Percentiles rank a stretch among this genome's conserved stretches.
Conservation (phyloP, 2,329 filamentous ascomycete genomes). For the Calonectria naviculata region DNA sequence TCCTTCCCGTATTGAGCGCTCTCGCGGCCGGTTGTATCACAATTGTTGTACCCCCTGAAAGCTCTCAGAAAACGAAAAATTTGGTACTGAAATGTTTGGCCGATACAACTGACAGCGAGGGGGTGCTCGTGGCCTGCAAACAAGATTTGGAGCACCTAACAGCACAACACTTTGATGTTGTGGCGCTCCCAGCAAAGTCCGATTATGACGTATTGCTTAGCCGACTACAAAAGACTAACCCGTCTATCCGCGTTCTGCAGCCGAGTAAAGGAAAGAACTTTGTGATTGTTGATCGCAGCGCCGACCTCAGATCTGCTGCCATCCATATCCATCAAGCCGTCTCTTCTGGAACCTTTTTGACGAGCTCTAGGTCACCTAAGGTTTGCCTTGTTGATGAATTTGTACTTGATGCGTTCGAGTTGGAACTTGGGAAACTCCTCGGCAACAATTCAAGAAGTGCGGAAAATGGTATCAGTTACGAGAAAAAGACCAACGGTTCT, state of each 20-base stretch:
- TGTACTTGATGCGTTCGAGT: not conserved
- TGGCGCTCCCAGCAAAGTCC: not conserved
- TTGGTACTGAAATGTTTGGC: not conserved
- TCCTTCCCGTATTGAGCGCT: not conserved
- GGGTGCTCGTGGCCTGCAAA: not conserved
- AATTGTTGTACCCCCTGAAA: not conserved
- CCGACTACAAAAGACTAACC: not conserved
- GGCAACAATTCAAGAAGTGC: not conserved
- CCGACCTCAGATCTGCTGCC: not conserved
- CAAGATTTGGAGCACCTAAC: not conserved
- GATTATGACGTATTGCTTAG: not conserved
- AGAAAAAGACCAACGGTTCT: no score
- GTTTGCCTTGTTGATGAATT: not conserved
- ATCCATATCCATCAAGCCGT: not conserved
- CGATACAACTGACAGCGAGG: not conserved
- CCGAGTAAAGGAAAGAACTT: not conserved
- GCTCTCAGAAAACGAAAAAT: not conserved
- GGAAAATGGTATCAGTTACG: not conserved
- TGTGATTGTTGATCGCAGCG: not conserved
- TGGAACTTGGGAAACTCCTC: not conserved
- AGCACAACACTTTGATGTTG: not conserved
- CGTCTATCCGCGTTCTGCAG: not conserved
- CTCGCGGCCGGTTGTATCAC: not conserved
- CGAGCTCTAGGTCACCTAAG: not conserved
- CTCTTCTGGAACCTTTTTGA: not conserved